These are phyloP conservation scores for Medicago arabica DNA, from an alignment of 306 rosid genomes.

Conservation along the genomic window DNA sequence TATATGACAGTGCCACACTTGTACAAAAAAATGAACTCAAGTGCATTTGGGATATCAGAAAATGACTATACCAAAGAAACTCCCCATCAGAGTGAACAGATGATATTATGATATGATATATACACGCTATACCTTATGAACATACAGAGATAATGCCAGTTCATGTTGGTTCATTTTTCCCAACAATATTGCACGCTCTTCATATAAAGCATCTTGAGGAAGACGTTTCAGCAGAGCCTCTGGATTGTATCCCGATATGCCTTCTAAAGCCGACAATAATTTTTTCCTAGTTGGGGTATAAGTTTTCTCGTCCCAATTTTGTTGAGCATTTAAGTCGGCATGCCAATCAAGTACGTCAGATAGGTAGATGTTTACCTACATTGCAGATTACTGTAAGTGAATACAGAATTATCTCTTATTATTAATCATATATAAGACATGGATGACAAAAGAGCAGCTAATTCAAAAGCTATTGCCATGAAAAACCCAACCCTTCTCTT, in stretches of 20 bases:
- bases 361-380: slow-evolving; percentile 86
- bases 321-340: slow-evolving; percentile 71
- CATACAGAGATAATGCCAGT: slow-evolving; percentile 88
- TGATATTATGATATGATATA: not conserved
- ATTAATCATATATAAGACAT: slow-evolving; percentile 7
- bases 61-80: slow-evolving; percentile 16
- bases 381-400: slow-evolving; percentile 45
- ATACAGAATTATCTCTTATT: slow-evolving; percentile 16
- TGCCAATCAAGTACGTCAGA: slow-evolving; percentile 95
- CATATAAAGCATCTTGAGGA: slow-evolving; percentile 86
- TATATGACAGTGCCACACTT: slow-evolving; percentile 17
- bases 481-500: not conserved
- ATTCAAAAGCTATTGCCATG: slow-evolving; percentile 12
- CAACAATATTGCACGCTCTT: slow-evolving; percentile 90
- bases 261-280: slow-evolving; percentile 79
- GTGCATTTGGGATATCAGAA: slow-evolving; percentile 34
- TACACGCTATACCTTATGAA: slow-evolving; percentile 73
- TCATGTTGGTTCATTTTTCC: slow-evolving; percentile 98
- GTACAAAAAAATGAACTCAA: slow-evolving; percentile 23
- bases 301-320: slow-evolving; percentile 89
- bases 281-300: slow-evolving; percentile 83
- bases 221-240: slow-evolving; percentile 85
- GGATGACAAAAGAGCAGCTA: slow-evolving; percentile 36
- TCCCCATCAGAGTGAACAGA: slow-evolving; percentile 11
- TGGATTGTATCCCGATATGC: slow-evolving; percentile 85